These are phyloP conservation scores for Leccinum rimulosum DNA, from an alignment of 768 basidiomycete genomes.

Conservation along the genomic window DNA sequence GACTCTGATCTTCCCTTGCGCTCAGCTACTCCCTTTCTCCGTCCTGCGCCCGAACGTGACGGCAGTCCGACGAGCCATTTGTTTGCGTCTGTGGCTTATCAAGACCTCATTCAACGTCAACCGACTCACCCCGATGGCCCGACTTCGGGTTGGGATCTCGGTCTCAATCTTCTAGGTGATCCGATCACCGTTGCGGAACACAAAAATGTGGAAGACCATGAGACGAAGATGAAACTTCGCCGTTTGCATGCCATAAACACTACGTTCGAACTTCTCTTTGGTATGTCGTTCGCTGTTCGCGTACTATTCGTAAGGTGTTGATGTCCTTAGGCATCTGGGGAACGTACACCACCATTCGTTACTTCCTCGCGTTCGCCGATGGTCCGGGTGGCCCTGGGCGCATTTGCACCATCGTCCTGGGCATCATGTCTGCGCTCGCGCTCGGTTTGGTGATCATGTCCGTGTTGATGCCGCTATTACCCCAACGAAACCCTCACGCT, in stretches of 20 bases:
- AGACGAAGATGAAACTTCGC: slow-evolving; percentile 32
- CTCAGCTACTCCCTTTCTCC: slow-evolving; percentile 23
- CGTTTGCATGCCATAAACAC: slow-evolving; percentile 31
- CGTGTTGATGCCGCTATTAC: slow-evolving; percentile 38
- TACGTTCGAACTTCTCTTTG: slow-evolving; percentile 34
- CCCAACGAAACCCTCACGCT: slow-evolving; percentile 17
- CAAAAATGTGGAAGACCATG: slow-evolving; percentile 27
- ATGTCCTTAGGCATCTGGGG: slow-evolving; percentile 51
- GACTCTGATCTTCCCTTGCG: slow-evolving; percentile 14
- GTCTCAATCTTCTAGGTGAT: slow-evolving; percentile 31
- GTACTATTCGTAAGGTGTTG: not conserved
- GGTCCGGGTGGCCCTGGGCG: slow-evolving; percentile 41
- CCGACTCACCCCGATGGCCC: slow-evolving; percentile 44
- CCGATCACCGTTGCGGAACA: slow-evolving; percentile 32
- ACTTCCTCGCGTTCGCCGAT: slow-evolving; percentile 57
- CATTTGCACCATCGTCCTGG: slow-evolving; percentile 33
- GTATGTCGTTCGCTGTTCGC: slow-evolving; percentile 26
- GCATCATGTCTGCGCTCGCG: slow-evolving; percentile 21
- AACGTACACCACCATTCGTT: slow-evolving; percentile 60
- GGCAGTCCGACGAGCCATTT: slow-evolving; percentile 15
- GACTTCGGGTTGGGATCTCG: slow-evolving; percentile 29
- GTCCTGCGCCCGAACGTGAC: slow-evolving; percentile 11
- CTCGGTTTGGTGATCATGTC: slow-evolving; percentile 34
- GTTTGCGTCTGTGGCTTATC: slow-evolving; percentile 31
- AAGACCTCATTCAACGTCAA: slow-evolving; percentile 37